These are phyloP conservation scores for Artemisia argyi DNA, from an alignment of 129 eudicot genomes.

Conservation along the genomic window DNA sequence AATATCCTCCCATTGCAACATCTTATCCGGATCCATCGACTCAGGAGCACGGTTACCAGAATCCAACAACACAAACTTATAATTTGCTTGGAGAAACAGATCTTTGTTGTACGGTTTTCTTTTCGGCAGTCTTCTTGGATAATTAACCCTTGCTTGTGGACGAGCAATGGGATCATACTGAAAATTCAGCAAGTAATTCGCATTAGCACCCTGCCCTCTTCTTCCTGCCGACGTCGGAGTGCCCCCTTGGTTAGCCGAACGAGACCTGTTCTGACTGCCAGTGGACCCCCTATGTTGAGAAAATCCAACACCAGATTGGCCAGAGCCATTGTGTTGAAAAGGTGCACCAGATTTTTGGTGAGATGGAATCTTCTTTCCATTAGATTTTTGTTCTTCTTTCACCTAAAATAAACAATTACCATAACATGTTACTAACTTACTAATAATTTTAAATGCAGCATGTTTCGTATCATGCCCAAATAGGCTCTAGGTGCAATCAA, in stretches of 20 bases:
- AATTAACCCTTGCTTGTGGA: slow-evolving; percentile 60
- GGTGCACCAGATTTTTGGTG: slow-evolving; percentile 39
- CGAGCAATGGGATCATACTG: slow-evolving; percentile 86
- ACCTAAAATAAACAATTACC: slow-evolving; percentile 36
- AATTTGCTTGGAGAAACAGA: slow-evolving; percentile 92
- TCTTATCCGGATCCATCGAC: slow-evolving; percentile 85
- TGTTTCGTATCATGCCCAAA: not conserved
- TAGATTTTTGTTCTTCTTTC: slow-evolving; percentile 34
- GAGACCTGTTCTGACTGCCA: slow-evolving; percentile 35
- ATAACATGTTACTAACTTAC: not conserved
- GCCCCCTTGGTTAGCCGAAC: slow-evolving; percentile 37
- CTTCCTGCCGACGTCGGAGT: slow-evolving; percentile 50
- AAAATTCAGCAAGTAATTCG: slow-evolving; percentile 89
- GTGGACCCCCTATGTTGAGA: slow-evolving; percentile 40
- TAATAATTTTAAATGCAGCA: not conserved
- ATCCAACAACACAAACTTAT: slow-evolving; percentile 79
- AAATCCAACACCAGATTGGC: slow-evolving; percentile 37
- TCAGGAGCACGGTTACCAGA: slow-evolving; percentile 61
- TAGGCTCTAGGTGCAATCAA: too few species aligned
- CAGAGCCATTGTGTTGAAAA: slow-evolving; percentile 32
- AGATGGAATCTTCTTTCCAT: slow-evolving; percentile 35
- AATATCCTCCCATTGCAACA: slow-evolving; percentile 89
- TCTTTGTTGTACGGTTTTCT: slow-evolving; percentile 91
- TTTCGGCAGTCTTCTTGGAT: slow-evolving; percentile 58
- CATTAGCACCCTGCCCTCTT: slow-evolving; percentile 65